Conservation (phyloP, 176 grass and related monocot genomes). For the Paspalum vaginatum region DNA sequence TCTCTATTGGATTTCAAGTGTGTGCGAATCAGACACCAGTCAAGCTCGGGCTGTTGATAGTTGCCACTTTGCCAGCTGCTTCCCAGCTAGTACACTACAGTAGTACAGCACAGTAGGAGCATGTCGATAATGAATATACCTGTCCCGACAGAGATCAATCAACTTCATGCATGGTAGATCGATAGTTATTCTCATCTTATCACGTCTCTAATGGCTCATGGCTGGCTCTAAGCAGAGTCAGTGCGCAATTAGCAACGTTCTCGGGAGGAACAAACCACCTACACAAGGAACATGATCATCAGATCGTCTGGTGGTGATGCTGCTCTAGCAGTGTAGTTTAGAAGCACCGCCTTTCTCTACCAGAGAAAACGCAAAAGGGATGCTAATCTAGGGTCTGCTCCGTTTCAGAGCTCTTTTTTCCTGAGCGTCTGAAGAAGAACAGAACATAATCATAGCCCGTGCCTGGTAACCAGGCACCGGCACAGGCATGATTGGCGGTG, state of each 20-base stretch:
- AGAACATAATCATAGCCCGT: slow-evolving; percentile 36
- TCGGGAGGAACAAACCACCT: too few relatives aligned
- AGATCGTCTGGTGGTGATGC: too few relatives aligned
- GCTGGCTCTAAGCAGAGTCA: too few relatives aligned
- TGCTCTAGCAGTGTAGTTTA: background rate
- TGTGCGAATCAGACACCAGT: background rate
- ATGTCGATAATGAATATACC: background rate
- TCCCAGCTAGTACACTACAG: background rate
- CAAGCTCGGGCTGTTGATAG: background rate
- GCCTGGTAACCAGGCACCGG: background rate
- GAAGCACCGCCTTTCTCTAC: background rate
- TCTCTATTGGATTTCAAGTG: background rate
- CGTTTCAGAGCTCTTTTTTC: background rate
- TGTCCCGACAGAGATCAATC: slow-evolving; percentile 1
- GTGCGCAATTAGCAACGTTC: too few relatives aligned
- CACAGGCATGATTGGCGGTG: background rate
- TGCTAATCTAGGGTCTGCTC: background rate
- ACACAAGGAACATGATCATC: too few relatives aligned
- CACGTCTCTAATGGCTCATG: too few relatives aligned
- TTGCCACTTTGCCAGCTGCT: background rate
- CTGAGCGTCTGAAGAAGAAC: background rate
- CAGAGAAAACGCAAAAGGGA: background rate
- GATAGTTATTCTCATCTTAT: too few relatives aligned
- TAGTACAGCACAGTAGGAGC: too few relatives aligned
- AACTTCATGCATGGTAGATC: too few relatives aligned